Percentiles rank a stretch among this genome's conserved stretches.
Conservation (phyloP, 1,139 yeast genomes). For the Spencermartinsiella ligniputridi region DNA sequence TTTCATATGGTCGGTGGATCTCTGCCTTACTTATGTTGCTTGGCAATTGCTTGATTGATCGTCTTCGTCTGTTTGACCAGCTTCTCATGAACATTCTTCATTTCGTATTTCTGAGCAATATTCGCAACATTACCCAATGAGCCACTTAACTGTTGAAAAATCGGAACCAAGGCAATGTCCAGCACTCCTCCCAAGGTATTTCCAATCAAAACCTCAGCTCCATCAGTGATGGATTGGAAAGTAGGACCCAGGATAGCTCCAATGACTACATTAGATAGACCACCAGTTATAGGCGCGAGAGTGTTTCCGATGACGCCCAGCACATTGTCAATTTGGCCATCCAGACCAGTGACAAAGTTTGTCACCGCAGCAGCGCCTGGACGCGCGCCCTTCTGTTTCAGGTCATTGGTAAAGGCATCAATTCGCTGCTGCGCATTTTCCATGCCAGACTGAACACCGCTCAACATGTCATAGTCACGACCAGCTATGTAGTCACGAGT, state of each 20-base stretch:
- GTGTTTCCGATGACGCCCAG: constrained; percentile 24
- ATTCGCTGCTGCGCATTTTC: constrained; percentile 20
- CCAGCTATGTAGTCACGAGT: background rate
- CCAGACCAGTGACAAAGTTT: constrained; percentile 30
- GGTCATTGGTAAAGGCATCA: constrained; percentile 16
- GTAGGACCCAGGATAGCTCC: constrained; percentile 29
- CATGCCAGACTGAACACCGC: constrained; percentile 2
- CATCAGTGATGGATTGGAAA: constrained; percentile 32
- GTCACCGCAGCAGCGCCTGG: constrained; percentile 27
- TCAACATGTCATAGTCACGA: constrained; percentile 1
- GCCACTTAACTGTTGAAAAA: constrained; percentile 20
- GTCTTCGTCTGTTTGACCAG: constrained; percentile 1
- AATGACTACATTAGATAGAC: constrained; percentile 25
- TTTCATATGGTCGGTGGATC: no score
- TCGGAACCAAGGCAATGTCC: constrained; percentile 21
- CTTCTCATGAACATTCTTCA: constrained; percentile 10
- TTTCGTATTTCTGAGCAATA: constrained; percentile 15
- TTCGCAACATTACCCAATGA: constrained; percentile 19
- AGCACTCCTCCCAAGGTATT: constrained; percentile 25
- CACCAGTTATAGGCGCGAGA: constrained; percentile 25
- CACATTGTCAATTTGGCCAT: constrained; percentile 33
- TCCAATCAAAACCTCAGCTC: constrained; percentile 30
- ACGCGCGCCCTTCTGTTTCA: constrained; percentile 20
- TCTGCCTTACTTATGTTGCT: background rate
- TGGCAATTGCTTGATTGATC: background rate